Evolutionary conservation across 2,329 filamentous ascomycete species (phyloP).

Genomic region (Penicillium sp.): DNA sequence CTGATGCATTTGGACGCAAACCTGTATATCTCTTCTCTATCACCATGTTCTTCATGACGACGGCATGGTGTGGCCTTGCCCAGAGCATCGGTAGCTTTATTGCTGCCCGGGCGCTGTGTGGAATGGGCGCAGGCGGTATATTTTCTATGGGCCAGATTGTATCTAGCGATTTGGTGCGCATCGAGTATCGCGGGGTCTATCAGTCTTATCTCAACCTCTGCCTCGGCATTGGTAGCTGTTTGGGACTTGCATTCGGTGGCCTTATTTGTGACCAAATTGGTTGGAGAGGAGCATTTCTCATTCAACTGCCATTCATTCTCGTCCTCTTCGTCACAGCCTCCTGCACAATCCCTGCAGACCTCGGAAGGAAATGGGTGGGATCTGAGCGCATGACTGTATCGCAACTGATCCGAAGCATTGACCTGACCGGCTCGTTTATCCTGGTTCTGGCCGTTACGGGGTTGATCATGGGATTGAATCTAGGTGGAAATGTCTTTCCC

Average conservation of each 20-base stretch:
- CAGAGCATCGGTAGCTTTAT: slow-evolving; percentile 67
- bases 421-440: slow-evolving; percentile 47
- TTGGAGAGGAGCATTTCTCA: slow-evolving; percentile 43
- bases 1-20: slow-evolving; percentile 67
- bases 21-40: slow-evolving; percentile 61
- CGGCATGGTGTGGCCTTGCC: slow-evolving; percentile 65
- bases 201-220: slow-evolving; percentile 41
- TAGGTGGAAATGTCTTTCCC: slow-evolving; percentile 50
- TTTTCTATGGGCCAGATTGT: slow-evolving; percentile 61
- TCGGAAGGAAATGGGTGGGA: slow-evolving; percentile 45
- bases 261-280: slow-evolving; percentile 39
- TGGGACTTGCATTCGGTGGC: slow-evolving; percentile 39
- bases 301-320: slow-evolving; percentile 49
- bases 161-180: slow-evolving; percentile 64
- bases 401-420: slow-evolving; percentile 47
- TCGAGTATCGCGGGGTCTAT: slow-evolving; percentile 53
- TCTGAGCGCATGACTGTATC: slow-evolving; percentile 38
- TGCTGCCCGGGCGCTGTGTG: slow-evolving; percentile 63
- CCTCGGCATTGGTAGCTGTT: slow-evolving; percentile 35
- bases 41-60: slow-evolving; percentile 59
- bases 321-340: slow-evolving; percentile 42
- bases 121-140: slow-evolving; percentile 67
- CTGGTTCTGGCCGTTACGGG: slow-evolving; percentile 45
- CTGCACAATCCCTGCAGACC: slow-evolving; percentile 41
- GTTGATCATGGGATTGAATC: slow-evolving; percentile 49